These are phyloP conservation scores for Dactylis glomerata DNA, from an alignment of 176 grass and related monocot genomes.

Conservation along the genomic window DNA sequence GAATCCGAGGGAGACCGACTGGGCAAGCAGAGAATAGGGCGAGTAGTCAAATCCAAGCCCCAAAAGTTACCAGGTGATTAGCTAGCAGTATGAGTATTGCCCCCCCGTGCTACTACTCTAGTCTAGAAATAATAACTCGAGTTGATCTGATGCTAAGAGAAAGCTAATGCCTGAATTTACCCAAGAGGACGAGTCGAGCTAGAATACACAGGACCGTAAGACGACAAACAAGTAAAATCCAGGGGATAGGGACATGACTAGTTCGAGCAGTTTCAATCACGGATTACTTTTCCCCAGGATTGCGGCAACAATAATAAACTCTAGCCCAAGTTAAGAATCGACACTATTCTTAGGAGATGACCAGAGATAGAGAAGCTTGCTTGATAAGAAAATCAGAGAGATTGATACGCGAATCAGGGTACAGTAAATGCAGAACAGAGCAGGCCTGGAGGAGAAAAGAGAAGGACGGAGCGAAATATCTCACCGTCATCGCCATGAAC, in stretches of 20 bases:
- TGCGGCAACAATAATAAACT: not conserved
- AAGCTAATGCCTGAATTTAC: conserved; percentile 1
- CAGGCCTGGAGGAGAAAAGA: not conserved
- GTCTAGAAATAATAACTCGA: too few relatives aligned
- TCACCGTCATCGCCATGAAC: conserved; percentile 67
- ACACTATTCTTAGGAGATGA: not conserved
- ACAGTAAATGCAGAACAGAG: not conserved
- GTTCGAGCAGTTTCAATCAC: conserved; percentile 7
- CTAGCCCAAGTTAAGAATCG: not conserved
- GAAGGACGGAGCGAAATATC: conserved; percentile 6
- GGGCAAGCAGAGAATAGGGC: conserved; percentile 3
- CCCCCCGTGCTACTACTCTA: not conserved
- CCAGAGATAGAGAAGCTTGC: not conserved
- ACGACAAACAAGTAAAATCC: conserved; percentile 19
- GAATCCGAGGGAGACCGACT: conserved; percentile 32
- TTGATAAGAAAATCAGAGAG: not conserved
- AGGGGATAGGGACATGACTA: conserved; percentile 17
- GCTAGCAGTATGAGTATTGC: not conserved
- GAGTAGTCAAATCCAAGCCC: conserved; percentile 32
- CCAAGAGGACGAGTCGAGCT: not conserved
- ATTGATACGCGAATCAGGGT: not conserved
- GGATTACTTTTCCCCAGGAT: not conserved
- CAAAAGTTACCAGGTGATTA: conserved; percentile 25
- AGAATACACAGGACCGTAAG: conserved; percentile 2
- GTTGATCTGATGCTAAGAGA: not conserved